Percentiles rank a stretch among this genome's conserved stretches.
phyloP scores from a whole-genome alignment of 2,329 filamentous ascomycete species.

The Sporothrix curviconia region DNA sequence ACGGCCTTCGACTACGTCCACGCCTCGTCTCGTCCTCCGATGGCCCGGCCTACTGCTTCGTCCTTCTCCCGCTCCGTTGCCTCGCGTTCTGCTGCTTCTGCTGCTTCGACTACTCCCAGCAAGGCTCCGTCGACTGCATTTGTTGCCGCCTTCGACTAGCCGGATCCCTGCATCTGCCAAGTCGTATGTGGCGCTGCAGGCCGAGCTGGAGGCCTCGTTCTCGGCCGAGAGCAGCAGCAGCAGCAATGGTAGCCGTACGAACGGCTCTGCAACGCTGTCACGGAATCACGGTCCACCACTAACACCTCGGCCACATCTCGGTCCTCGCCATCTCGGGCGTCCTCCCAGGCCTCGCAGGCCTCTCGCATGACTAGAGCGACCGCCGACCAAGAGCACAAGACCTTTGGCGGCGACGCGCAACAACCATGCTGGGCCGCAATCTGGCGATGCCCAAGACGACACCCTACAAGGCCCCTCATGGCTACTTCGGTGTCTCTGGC shows the following conservation, averaged over 20 bases:
- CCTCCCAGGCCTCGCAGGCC: background rate
- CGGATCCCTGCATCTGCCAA: background rate
- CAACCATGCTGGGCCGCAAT: no score
- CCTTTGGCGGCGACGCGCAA: no score
- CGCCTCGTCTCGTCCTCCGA: background rate
- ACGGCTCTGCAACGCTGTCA: no score
- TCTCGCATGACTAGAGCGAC: background rate
- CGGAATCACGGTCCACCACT: background rate
- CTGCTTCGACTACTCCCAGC: background rate
- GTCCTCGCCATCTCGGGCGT: background rate
- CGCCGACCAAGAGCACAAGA: background rate
- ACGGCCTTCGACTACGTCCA: background rate
- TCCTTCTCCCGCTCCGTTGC: background rate
- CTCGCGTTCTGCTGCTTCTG: background rate
- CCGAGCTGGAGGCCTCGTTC: background rate
- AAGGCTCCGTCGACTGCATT: conserved; percentile 1
- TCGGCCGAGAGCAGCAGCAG: background rate
- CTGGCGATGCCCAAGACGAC: no score
- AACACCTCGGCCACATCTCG: background rate
- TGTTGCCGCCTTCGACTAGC: background rate
- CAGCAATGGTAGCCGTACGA: background rate
- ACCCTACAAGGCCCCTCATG: background rate
- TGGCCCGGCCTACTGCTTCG: background rate
- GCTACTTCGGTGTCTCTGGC: background rate
- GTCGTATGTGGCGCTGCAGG: conserved; percentile 15